Conservation (phyloP, 148 eudicot genomes). For the Bassia scoparia region DNA sequence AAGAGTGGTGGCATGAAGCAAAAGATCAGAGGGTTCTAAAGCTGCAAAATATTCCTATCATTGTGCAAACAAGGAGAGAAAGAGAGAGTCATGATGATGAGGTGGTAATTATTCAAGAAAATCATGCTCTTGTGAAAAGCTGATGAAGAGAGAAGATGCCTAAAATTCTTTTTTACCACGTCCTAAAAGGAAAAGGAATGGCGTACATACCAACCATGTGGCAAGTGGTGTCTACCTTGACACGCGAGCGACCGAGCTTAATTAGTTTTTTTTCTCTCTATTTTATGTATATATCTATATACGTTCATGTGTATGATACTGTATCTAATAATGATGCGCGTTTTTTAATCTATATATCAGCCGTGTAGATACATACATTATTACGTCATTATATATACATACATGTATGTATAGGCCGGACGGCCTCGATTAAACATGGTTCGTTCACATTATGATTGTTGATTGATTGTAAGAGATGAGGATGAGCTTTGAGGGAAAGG, state of each 20-base stretch:
- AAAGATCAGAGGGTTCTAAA: slow-evolving; percentile 15
- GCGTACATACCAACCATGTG: slow-evolving; percentile 34
- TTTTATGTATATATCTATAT: neutral
- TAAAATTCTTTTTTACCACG: slow-evolving; percentile 26
- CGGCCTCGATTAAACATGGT: slow-evolving; percentile 5
- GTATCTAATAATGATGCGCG: no score
- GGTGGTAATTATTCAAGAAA: slow-evolving; percentile 26
- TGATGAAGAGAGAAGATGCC: slow-evolving; percentile 25
- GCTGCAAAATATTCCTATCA: slow-evolving; percentile 21
- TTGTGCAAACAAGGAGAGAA: slow-evolving; percentile 10
- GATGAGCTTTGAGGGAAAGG: slow-evolving; percentile 14
- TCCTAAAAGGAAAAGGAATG: slow-evolving; percentile 34
- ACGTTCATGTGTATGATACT: no score
- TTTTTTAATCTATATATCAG: no score
- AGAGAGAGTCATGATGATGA: slow-evolving; percentile 14
- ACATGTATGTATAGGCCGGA: neutral
- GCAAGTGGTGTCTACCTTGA: slow-evolving; percentile 28
- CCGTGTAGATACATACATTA: no score
- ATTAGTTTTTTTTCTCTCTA: neutral
- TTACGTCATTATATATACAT: neutral
- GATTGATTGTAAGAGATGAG: slow-evolving; percentile 9
- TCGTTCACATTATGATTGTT: slow-evolving; percentile 18
- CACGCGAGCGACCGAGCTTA: slow-evolving; percentile 29
- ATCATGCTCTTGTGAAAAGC: slow-evolving; percentile 32
- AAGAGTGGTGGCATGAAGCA: neutral